These are phyloP conservation scores for Cryptomeria japonica DNA, from an alignment of 75 land plant genomes.

Conservation along the genomic window DNA sequence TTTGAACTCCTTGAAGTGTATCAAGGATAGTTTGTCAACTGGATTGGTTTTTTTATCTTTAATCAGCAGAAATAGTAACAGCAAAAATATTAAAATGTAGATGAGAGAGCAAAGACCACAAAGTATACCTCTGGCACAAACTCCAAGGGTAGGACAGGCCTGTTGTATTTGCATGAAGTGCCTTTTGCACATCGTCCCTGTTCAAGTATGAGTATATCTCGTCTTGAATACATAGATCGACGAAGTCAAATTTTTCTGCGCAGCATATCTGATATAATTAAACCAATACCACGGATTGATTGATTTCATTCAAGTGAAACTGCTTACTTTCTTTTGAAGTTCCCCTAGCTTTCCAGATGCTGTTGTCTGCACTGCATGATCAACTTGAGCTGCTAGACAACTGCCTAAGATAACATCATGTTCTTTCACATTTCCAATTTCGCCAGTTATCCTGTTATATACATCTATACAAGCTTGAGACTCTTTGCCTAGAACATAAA, in stretches of 20 bases:
- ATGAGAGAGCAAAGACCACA: not conserved
- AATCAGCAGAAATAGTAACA: not conserved
- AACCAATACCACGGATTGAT: not conserved
- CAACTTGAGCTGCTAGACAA: not conserved
- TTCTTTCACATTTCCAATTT: constrained; percentile 7
- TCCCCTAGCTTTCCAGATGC: not conserved
- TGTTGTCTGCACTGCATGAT: constrained; percentile 3
- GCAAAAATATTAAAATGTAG: not conserved
- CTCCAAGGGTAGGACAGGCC: not conserved
- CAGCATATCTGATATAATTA: not conserved
- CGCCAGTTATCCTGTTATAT: not conserved
- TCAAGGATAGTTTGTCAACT: not conserved
- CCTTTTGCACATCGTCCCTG: constrained; percentile 28
- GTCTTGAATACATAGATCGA: constrained; percentile 26
- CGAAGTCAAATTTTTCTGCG: not conserved
- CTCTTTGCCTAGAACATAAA: not conserved
- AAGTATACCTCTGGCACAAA: not conserved
- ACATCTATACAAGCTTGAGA: not conserved
- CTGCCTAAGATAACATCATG: constrained; percentile 18
- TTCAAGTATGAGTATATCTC: constrained; percentile 24
- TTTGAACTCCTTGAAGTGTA: not conserved
- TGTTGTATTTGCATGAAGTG: constrained; percentile 43
- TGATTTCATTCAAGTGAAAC: not conserved
- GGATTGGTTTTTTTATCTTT: not conserved
- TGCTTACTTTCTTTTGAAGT: constrained; percentile 5